Evolutionary conservation across 371 early-diverging fungal species (phyloP).

Genomic region (Rhizopus stolonifer): DNA sequence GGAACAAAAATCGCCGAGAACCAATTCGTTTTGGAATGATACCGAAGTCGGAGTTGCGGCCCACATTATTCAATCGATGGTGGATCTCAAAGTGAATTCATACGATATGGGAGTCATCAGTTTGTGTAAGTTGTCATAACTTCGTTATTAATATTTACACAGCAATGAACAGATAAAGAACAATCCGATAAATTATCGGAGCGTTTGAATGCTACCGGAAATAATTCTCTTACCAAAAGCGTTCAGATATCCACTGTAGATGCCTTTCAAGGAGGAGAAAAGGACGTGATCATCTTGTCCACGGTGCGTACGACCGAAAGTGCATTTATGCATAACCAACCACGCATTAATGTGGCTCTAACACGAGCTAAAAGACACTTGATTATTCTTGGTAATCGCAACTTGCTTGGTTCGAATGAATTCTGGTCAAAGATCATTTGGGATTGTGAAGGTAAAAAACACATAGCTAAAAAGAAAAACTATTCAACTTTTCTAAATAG

Average conservation of each 20-base stretch:
- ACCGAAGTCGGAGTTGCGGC: conserved; percentile 53
- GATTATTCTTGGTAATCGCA: conserved; percentile 57
- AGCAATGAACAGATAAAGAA: conserved; percentile 55
- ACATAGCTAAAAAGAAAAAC: neutral
- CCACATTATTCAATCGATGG: conserved; percentile 39
- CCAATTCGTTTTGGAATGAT: conserved; percentile 55
- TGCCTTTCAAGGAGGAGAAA: conserved; percentile 87
- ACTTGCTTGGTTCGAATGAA: conserved; percentile 26
- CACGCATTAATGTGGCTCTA: conserved; percentile 62
- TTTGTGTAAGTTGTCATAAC: conserved; percentile 51
- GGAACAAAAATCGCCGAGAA: conserved; percentile 44
- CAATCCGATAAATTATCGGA: conserved; percentile 58
- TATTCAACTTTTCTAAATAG: conserved; percentile 4
- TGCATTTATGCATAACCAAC: conserved; percentile 56
- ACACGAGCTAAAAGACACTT: conserved; percentile 65
- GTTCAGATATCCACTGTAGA: conserved; percentile 76
- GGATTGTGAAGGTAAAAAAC: conserved; percentile 39
- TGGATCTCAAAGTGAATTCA: conserved; percentile 39
- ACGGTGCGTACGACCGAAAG: conserved; percentile 65
- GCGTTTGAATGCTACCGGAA: conserved; percentile 22
- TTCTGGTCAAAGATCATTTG: conserved; percentile 40
- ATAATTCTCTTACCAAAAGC: conserved; percentile 15
- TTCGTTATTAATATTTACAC: neutral
- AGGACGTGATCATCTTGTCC: conserved; percentile 75
- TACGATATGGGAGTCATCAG: conserved; percentile 68